Base-by-base conservation (phyloP, 768 basidiomycete genomes). In the Amanita muscaria region DNA sequence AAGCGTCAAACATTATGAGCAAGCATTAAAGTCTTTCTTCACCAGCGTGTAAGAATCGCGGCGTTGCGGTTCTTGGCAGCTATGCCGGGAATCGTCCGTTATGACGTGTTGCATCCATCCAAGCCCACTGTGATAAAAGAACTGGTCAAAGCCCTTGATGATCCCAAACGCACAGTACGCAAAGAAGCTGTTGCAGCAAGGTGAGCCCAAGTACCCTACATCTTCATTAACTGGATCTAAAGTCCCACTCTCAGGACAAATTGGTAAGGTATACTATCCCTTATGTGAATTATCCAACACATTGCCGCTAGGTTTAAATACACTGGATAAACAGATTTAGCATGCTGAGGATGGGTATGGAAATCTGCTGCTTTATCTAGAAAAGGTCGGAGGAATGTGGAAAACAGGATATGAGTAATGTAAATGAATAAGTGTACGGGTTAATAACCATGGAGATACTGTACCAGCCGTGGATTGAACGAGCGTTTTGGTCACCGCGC, bases 141-240 rank as follows among this genome's bases (percentile, higher is more conserved):
- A 48, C 69, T 99, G 21, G 82, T 74, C 0, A 78, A 72, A 49
- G 77, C 74, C 3, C 62, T 98, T 37, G 96, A 98, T 58, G 96
- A 98, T 64, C 88, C 88, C n/a, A 85, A 83, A 58, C 70, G 86
- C 47, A 64, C 64, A 2, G 92, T 99, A 6, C 72, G 96, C 42
- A 82, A 78, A 54, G 88, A 87, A 55, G 94, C 92, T 1, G 96
- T 98, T 2, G 81, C 90, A 52, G 83, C 90, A 25, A 64, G 73
- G 72, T 70, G 47, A 47, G 61, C 56, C 19, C 24, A 29, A 16
- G 11, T 40, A 40, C 32, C 25, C 21, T 16, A 15, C 29, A 38
- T 36, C 30, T 24, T 18, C 38, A 16, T n/a, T 29, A 6, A 23
- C 30, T 14, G 42, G 10, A 22, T 6, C 51, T 34, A 22, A 40